Evolutionary conservation across 768 basidiomycete genomes (phyloP), one percentile per base, ranked within the genome.

Genomic region (Kwoniella heveanensis): DNA sequence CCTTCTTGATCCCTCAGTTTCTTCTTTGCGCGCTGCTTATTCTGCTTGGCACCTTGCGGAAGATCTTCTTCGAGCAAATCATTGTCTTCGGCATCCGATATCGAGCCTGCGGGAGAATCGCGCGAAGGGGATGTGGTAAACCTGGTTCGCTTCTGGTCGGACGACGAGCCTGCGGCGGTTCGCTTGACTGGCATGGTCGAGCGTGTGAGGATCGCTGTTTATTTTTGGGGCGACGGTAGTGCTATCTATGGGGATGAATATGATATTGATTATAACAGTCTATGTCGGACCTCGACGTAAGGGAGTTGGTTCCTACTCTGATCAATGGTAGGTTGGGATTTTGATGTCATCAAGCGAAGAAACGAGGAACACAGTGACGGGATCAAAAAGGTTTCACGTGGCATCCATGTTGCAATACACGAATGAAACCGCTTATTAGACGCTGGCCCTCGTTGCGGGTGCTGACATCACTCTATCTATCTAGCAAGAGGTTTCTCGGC

Each of bases 1-100:
- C 94, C 88, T 57, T 91, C 91, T 19, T 85, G 88, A 64, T 73
- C 78, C 75, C 88, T 90, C 62, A 96, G 86, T 50, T 86, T 86
- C 22, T 90, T 88, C 76, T 86, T 88, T 19, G 88, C 57, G 1
- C 60, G 85, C 62, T 82, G 82, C 24, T 83, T 83, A 12, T 85
- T 54, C 22, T 39, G 15, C 24, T 67, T 60, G 19, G 66, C 70
- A 19, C 67, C 63, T 60, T 77, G 65, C 1, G 65, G 71, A 1
- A 79, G 44, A 52, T 79, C 78, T 39, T 70, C 76, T 61, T 79
- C 75, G 50, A 79, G 70, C 22, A 72, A 54, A 12, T 57, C 69
- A 46, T 65, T 57, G 19, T 68, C 66, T 13, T 60, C 27, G 0
- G 58, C 52, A 15, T 21, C 52, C 17, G 57, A 60, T 8, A 13